Percentiles rank a stretch among this genome's conserved stretches.
Evolutionary conservation across 2,329 filamentous ascomycete genomes (phyloP).

Genomic region (Xylariaceae sp.): DNA sequence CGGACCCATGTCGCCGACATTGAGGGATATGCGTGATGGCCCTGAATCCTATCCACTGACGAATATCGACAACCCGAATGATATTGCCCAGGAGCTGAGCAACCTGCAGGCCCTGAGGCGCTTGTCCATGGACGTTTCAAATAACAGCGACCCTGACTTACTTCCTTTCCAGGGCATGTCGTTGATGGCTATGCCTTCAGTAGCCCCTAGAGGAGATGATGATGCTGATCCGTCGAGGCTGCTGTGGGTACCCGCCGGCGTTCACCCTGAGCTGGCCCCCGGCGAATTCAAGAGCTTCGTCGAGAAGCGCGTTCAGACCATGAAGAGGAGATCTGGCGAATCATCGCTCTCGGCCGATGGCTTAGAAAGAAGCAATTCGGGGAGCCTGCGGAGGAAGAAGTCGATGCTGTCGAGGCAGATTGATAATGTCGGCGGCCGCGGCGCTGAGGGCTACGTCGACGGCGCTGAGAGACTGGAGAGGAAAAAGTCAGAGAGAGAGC

Average conservation of each 20-base stretch:
- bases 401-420: conserved; percentile 94
- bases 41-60: conserved; percentile 76
- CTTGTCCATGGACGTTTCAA: conserved; percentile 91
- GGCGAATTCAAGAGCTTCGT: conserved; percentile 96
- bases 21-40: conserved; percentile 49
- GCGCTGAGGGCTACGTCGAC: conserved; percentile 64
- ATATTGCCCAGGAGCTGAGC: conserved; percentile 85
- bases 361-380: conserved; percentile 44
- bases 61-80: conserved; percentile 82
- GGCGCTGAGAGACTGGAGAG: conserved; percentile 73
- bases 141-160: conserved; percentile 63
- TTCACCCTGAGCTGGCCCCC: conserved; percentile 91
- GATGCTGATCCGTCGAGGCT: conserved; percentile 82
- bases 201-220: conserved; percentile 63
- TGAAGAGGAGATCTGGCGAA: conserved; percentile 75
- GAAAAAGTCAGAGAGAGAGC: conserved; percentile 53
- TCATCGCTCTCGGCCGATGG: conserved; percentile 54
- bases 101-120: conserved; percentile 84
- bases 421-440: conserved; percentile 57
- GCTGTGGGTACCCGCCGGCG: conserved; percentile 90
- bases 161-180: conserved; percentile 61
- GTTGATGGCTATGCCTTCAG: conserved; percentile 61
- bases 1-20: conserved; percentile 42
- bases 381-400: conserved; percentile 74
- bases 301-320: conserved; percentile 85